These are phyloP conservation scores for Fusarium abutilonis DNA, from an alignment of 2,329 filamentous ascomycete genomes.

Conservation along the genomic window DNA sequence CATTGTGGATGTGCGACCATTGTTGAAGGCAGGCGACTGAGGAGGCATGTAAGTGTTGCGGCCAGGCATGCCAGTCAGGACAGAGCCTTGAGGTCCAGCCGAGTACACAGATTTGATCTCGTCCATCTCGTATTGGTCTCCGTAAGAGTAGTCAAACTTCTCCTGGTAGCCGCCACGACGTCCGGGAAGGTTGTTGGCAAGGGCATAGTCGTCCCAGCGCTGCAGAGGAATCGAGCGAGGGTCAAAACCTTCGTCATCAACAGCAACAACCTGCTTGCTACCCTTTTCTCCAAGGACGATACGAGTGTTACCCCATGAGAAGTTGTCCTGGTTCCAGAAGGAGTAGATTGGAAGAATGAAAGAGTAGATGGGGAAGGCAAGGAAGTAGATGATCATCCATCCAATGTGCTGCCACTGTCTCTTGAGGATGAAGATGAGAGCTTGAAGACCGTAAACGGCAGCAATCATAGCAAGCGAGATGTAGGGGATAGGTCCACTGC, in stretches of 20 bases:
- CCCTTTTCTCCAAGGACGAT: conserved; percentile 96
- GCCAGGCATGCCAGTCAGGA: conserved; percentile 83
- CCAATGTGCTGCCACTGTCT: conserved; percentile 98
- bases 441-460: conserved; percentile 93
- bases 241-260: conserved; percentile 87
- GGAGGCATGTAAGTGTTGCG: conserved; percentile 83
- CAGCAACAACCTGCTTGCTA: conserved; percentile 86
- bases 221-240: conserved; percentile 93
- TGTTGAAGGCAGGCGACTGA: conserved; percentile 77
- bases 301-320: conserved; percentile 98
- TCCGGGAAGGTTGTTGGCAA: conserved; percentile 86
- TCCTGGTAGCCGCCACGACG: conserved; percentile 78
- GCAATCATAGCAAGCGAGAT: conserved; percentile 91
- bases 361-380: conserved; percentile 95
- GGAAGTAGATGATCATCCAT: conserved; percentile 98
- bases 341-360: conserved; percentile 93
- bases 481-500: conserved; percentile 79
- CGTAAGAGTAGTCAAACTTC: conserved; percentile 72
- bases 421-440: conserved; percentile 95
- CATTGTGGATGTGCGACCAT: conserved; percentile 57
- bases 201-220: conserved; percentile 96
- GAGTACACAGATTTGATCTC: conserved; percentile 98
- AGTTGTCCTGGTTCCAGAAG: conserved; percentile 99
- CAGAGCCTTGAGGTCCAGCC: conserved; percentile 86
- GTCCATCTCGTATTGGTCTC: conserved; percentile 93